Conservation (phyloP, 164 flowering plant species). For the Stephania cephalantha region DNA sequence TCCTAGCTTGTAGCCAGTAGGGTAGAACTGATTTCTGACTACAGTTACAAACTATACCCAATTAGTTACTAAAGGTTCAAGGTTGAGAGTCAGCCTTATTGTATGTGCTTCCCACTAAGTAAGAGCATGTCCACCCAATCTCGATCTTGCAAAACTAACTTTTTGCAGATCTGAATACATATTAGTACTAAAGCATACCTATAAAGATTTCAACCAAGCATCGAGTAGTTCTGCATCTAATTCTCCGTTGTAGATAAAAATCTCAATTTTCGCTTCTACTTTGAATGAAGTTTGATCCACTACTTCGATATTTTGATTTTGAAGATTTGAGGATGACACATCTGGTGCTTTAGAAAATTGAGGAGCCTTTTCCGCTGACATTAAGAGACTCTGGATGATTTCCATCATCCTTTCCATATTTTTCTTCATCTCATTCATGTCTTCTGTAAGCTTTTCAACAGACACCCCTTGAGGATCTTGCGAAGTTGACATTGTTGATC, state of each 20-base stretch:
- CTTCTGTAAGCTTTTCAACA: too few species aligned
- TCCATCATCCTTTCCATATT: constrained; percentile 1
- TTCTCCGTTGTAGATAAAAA: not conserved
- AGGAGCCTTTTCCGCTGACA: not conserved
- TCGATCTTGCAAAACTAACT: constrained; percentile 9
- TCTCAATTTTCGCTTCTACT: not conserved
- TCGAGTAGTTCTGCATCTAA: constrained; percentile 2
- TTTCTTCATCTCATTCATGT: too few species aligned
- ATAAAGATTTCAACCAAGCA: constrained; percentile 1
- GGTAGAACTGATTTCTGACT: too few species aligned
- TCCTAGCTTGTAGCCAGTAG: not conserved
- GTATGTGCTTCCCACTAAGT: constrained; percentile 5
- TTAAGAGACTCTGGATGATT: not conserved
- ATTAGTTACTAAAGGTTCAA: not conserved
- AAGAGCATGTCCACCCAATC: not conserved
- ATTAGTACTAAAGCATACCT: constrained; percentile 7
- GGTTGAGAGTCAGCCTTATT: not conserved
- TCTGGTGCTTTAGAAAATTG: not conserved
- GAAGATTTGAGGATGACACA: not conserved
- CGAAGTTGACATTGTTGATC: not conserved
- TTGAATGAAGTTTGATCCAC: not conserved
- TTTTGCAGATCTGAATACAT: too few species aligned
- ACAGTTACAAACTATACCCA: not conserved
- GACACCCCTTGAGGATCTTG: not conserved
- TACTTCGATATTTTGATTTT: not conserved